Conservation (phyloP, 371 early-diverging fungal genomes). For the Mucor velutinosus region DNA sequence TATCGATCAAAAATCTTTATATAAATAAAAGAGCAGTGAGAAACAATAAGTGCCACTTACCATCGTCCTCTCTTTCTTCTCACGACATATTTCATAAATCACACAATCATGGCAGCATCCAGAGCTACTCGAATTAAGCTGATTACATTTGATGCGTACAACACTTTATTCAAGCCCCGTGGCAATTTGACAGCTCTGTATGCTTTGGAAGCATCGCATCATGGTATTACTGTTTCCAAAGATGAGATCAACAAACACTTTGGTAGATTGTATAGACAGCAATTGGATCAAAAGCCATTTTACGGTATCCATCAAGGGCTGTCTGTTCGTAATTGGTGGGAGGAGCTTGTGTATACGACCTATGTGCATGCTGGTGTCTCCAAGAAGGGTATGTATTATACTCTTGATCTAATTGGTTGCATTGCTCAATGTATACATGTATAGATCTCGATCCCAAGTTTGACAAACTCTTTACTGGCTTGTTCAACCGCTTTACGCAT, state of each 20-base stretch:
- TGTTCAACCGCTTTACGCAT: constrained; percentile 35
- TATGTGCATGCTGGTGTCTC: constrained; percentile 34
- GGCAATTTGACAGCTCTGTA: constrained; percentile 30
- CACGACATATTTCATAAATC: not conserved
- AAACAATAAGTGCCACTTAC: not conserved
- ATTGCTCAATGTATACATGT: not conserved
- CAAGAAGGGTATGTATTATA: constrained; percentile 7
- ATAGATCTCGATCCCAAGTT: constrained; percentile 33
- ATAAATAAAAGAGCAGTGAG: not conserved
- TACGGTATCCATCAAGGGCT: constrained; percentile 37
- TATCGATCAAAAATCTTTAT: not conserved
- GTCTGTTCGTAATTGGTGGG: constrained; percentile 38
- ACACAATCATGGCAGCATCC: constrained; percentile 2
- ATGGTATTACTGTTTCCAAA: constrained; percentile 30
- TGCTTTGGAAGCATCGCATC: constrained; percentile 34
- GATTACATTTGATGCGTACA: constrained; percentile 48
- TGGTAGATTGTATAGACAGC: constrained; percentile 30
- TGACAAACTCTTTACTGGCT: constrained; percentile 23
- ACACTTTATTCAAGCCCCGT: constrained; percentile 42
- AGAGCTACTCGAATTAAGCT: constrained; percentile 24
- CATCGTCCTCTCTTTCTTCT: not conserved
- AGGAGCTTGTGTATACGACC: constrained; percentile 37
- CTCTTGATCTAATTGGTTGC: constrained; percentile 9
- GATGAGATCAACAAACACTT: constrained; percentile 28
- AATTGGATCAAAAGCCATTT: constrained; percentile 35